A percentile compares a stretch with the other conserved stretches of the same genome.
Conservation (phyloP, 768 basidiomycete genomes). For the Polyporus arcularius region DNA sequence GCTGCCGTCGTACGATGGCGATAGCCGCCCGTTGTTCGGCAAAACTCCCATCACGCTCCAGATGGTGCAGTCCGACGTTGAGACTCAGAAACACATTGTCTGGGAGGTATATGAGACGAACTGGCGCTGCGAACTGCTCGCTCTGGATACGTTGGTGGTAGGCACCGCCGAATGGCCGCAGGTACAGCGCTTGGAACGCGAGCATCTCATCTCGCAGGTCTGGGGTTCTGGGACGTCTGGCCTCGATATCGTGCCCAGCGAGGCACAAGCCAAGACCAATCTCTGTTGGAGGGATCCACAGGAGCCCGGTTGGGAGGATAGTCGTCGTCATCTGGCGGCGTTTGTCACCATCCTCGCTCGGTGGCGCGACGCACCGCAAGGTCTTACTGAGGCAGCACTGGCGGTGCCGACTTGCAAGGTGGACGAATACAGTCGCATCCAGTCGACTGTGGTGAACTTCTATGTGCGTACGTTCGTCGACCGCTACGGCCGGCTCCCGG, state of each 20-base stretch:
- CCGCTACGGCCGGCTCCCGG: neutral
- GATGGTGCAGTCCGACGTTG: neutral
- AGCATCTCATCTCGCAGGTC: neutral
- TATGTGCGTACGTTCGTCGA: neutral
- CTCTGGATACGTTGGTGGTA: neutral
- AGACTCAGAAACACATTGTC: neutral
- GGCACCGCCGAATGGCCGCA: neutral
- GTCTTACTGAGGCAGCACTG: too few species aligned
- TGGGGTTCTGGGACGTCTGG: neutral
- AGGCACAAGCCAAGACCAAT: neutral
- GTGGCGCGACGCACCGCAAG: neutral
- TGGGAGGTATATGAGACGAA: constrained; percentile 5
- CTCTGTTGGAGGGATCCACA: neutral
- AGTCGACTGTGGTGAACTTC: neutral
- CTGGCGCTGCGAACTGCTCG: constrained; percentile 1
- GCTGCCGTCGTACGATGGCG: neutral
- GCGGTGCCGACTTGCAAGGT: too few species aligned
- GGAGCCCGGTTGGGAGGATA: neutral
- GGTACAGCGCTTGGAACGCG: neutral
- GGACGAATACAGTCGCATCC: neutral
- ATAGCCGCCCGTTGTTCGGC: neutral
- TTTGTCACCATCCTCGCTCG: neutral
- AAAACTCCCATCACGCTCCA: neutral
- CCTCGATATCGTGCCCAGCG: neutral
- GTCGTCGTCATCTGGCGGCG: neutral